Conservation (phyloP, 192 early-diverging fungal species). For the Coemansia sp. region DNA sequence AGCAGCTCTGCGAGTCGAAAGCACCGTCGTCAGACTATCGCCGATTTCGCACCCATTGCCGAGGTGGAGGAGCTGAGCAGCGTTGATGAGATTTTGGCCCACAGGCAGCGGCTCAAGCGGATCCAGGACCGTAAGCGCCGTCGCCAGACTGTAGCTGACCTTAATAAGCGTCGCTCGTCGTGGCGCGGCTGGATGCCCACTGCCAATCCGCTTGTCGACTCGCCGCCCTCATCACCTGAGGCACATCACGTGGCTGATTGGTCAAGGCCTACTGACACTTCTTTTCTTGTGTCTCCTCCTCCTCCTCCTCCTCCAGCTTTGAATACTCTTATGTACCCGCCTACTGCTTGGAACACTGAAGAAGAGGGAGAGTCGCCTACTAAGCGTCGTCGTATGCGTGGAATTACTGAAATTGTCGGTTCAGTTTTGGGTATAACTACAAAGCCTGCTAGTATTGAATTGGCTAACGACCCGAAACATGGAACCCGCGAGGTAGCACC, state of each 20-base stretch:
- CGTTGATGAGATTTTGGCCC: conserved; percentile 28
- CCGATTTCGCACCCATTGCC: neutral
- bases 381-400: conserved; percentile 11
- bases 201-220: conserved; percentile 12
- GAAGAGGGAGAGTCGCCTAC: neutral
- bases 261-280: neutral
- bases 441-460: neutral
- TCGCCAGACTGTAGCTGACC: conserved; percentile 41
- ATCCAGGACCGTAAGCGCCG: conserved; percentile 54
- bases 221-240: conserved; percentile 25
- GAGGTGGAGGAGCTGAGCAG: neutral
- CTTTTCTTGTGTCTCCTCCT: neutral
- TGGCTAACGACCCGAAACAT: conserved; percentile 3
- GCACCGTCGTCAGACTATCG: conserved; percentile 28
- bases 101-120: conserved; percentile 40
- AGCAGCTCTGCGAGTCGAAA: neutral
- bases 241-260: neutral
- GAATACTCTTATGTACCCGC: conserved; percentile 25
- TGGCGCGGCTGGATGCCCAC: conserved; percentile 54
- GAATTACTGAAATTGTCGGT: neutral
- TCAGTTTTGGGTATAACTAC: neutral
- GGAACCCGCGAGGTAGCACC: neutral
- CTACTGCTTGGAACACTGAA: conserved; percentile 16
- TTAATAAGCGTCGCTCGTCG: conserved; percentile 52
- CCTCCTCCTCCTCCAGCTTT: no score